These are phyloP conservation scores for Aquanectria penicillioides DNA, from an alignment of 2,329 filamentous ascomycete genomes.

Conservation along the genomic window DNA sequence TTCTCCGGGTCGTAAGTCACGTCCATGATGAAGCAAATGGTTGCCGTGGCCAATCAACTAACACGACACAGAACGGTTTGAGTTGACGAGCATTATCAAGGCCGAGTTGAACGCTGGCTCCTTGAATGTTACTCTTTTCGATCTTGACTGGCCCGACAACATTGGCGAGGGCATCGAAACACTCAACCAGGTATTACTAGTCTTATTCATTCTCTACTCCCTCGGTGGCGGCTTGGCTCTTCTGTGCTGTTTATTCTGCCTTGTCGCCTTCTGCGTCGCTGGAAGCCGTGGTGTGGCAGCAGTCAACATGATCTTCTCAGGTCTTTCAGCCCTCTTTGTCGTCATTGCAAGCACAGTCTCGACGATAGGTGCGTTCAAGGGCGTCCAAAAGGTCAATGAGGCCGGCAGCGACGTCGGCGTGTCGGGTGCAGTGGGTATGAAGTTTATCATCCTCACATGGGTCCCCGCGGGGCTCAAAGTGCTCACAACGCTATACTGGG, in stretches of 20 bases:
- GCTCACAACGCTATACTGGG: slow-evolving; percentile 7
- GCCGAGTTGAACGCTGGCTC: not conserved
- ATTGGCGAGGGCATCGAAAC: not conserved
- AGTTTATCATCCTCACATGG: slow-evolving; percentile 8
- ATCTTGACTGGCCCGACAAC: slow-evolving; percentile 2
- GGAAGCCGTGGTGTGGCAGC: not conserved
- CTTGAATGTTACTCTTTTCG: slow-evolving; percentile 1
- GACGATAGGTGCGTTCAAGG: slow-evolving; percentile 7
- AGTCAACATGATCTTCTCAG: slow-evolving; percentile 5
- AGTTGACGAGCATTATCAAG: slow-evolving; percentile 2
- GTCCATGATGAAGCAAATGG: too few relatives aligned
- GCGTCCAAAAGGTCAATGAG: slow-evolving; percentile 1
- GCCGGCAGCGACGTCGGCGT: not conserved
- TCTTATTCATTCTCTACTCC: not conserved
- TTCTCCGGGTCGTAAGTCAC: slow-evolving; percentile 2
- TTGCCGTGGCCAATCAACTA: too few relatives aligned
- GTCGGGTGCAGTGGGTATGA: not conserved
- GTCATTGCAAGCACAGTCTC: not conserved
- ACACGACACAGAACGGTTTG: not conserved
- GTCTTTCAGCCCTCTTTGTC: not conserved
- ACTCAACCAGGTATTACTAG: slow-evolving; percentile 7
- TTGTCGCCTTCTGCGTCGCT: not conserved
- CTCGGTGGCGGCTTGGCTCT: not conserved
- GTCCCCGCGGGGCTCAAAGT: not conserved
- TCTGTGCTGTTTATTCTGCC: not conserved